These are phyloP conservation scores for Fusarium acutatum DNA, from an alignment of 2,329 filamentous ascomycete species.

Conservation along the genomic window DNA sequence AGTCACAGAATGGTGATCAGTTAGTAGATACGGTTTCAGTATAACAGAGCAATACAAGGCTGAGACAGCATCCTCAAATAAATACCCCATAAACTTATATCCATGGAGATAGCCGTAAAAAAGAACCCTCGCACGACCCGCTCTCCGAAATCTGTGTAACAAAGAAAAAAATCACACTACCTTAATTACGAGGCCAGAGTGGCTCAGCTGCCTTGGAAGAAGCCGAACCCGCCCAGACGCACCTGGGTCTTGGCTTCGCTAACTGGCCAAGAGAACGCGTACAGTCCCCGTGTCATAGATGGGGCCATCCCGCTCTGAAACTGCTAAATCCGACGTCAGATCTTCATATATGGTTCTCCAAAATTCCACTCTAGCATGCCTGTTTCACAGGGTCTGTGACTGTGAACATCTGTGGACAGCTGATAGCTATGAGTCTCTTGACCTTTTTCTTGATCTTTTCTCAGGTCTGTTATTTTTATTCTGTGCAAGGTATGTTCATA, in stretches of 20 bases:
- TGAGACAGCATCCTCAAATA: neutral
- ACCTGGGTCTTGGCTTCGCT: slow-evolving; percentile 12
- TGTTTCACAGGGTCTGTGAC: neutral
- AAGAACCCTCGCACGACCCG: neutral
- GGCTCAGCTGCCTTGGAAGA: slow-evolving; percentile 30
- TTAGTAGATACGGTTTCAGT: neutral
- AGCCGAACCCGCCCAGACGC: slow-evolving; percentile 1
- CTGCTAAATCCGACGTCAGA: neutral
- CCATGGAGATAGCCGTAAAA: neutral
- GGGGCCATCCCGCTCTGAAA: neutral
- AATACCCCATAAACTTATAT: neutral
- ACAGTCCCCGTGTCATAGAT: slow-evolving; percentile 17
- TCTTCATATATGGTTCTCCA: neutral
- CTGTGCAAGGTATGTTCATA: slow-evolving; percentile 6
- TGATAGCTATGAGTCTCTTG: slow-evolving; percentile 13
- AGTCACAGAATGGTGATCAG: rapidly evolving
- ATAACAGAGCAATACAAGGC: neutral
- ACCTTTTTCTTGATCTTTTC: slow-evolving; percentile 1
- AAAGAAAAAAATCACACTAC: neutral
- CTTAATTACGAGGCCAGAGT: slow-evolving; percentile 19
- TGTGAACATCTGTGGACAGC: neutral
- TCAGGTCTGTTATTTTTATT: neutral
- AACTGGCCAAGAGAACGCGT: slow-evolving; percentile 9
- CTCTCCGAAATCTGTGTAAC: neutral
- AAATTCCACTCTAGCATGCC: neutral